A percentile compares a stretch with the other conserved stretches of the same genome.
Evolutionary conservation across 2,329 filamentous ascomycete species (phyloP).

Genomic region (Colletotrichum australisinense): DNA sequence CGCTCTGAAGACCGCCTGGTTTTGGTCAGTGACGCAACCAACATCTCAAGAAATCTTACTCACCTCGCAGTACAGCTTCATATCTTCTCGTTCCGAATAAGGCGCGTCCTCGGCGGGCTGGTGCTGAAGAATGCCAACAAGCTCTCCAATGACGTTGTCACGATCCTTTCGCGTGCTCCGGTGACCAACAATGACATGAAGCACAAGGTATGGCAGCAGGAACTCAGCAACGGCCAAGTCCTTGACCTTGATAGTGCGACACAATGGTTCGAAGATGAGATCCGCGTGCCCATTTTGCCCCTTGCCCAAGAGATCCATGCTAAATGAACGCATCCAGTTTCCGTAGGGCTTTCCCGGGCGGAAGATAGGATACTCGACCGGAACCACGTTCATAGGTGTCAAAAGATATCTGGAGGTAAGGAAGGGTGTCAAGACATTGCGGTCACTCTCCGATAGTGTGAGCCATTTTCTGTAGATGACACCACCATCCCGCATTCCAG

Average conservation of each 20-base stretch:
- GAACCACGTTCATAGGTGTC: slow-evolving; percentile 67
- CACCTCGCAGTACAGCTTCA: slow-evolving; percentile 90
- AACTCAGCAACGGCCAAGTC: slow-evolving; percentile 90
- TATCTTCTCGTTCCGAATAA: slow-evolving; percentile 76
- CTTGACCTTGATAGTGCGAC: slow-evolving; percentile 85
- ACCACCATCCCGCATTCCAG: slow-evolving; percentile 58
- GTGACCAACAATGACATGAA: slow-evolving; percentile 85
- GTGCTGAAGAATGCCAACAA: slow-evolving; percentile 79
- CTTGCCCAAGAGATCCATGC: slow-evolving; percentile 84
- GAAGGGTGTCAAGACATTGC: slow-evolving; percentile 89
- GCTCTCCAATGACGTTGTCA: slow-evolving; percentile 75
- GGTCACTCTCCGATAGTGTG: slow-evolving; percentile 78
- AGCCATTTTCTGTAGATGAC: slow-evolving; percentile 81
- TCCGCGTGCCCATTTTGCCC: slow-evolving; percentile 79
- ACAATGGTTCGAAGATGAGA: slow-evolving; percentile 83
- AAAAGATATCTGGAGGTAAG: slow-evolving; percentile 86
- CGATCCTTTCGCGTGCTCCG: slow-evolving; percentile 69
- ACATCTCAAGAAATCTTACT: slow-evolving; percentile 40
- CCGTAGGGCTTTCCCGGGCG: slow-evolving; percentile 74
- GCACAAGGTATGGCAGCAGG: slow-evolving; percentile 85
- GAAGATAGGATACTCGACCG: slow-evolving; percentile 83
- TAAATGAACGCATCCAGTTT: slow-evolving; percentile 84
- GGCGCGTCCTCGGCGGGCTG: slow-evolving; percentile 61
- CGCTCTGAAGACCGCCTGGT: slow-evolving; percentile 85
- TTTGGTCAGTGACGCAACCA: background rate